Evolutionary conservation across 2,329 filamentous ascomycete genomes (phyloP).

Genomic region (Aspergillus spinulosporus): DNA sequence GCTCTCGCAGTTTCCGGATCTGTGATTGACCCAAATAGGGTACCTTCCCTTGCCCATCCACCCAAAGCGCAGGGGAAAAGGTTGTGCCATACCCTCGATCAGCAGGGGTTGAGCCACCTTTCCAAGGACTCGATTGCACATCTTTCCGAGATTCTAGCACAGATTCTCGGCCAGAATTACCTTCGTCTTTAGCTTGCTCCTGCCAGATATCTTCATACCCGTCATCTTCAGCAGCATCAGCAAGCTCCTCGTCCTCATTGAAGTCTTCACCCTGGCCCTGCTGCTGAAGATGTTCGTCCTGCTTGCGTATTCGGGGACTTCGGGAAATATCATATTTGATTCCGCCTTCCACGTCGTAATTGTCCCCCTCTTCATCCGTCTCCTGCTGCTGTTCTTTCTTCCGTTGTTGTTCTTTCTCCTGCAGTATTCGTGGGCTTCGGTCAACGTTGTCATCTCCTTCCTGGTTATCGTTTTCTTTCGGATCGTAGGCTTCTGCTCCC

Average conservation of each 20-base stretch:
- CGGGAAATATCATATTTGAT: neutral
- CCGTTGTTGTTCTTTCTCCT: neutral
- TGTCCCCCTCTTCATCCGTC: neutral
- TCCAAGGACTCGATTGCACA: constrained; percentile 35
- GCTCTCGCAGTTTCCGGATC: constrained; percentile 35
- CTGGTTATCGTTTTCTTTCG: neutral
- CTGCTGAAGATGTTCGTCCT: neutral
- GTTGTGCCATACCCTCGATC: constrained; percentile 23
- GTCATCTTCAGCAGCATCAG: constrained; percentile 26
- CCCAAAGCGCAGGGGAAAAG: constrained; percentile 35
- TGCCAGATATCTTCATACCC: constrained; percentile 52
- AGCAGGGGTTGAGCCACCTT: constrained; percentile 28
- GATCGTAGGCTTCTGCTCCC: neutral
- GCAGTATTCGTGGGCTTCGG: neutral
- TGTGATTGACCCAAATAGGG: constrained; percentile 35
- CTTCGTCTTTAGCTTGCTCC: constrained; percentile 44
- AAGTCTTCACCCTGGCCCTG: neutral
- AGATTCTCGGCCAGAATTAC: constrained; percentile 25
- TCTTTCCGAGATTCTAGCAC: constrained; percentile 23
- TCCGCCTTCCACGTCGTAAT: neutral
- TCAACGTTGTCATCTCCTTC: neutral
- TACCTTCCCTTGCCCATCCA: constrained; percentile 28
- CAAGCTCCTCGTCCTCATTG: neutral
- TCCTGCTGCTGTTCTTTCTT: neutral
- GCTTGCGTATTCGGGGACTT: neutral